Evolutionary conservation across 257 asterid genomes (phyloP), one percentile per base, ranked within the genome.

Genomic region (Verbena officinalis): DNA sequence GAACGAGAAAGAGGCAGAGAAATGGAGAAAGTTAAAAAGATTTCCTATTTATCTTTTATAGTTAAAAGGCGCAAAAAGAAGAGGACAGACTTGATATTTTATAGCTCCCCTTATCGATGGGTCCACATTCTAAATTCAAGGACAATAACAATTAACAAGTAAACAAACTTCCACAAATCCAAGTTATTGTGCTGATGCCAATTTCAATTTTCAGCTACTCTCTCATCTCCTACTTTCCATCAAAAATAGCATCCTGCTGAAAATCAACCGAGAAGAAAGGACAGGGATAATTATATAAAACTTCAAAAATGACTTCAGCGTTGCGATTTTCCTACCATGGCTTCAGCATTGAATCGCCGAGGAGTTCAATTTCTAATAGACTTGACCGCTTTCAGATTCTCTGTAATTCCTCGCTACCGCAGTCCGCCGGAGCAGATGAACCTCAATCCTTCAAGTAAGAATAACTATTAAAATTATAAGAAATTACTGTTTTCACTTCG

Each of bases 331-430:
- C 77, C 38, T 63, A 45, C 74, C 78, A 79, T 4, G 64, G 71
- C 55, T 78, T 72, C 67, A 48, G 42, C 55, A 23, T 55, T n/a
- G 58, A 73, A 24, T 61, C 66, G 30, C 39, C 63, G 71, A 65
- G 27, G 24, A 55, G 50, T 70, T 65, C 82, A 44, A 40, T 53
- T 36, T 76, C 60, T 27, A 27, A 64, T 14, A 77, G 68, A 74
- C 13, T 75, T 65, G 73, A 64, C 22, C 79, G 67, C 12, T 77
- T 58, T 77, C 70, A 49, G 53, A 33, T 68, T 57, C 64, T 65
- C 68, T 82, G 88, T 77, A 69, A 73, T 61, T 63, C 79, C 43
- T 15, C 59, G 55, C 68, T 15, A 50, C 77, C 84, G 5, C 72
- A 71, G 69, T 66, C 83, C 54, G 55, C 56, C 62, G 81, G 77